Conservation (phyloP, 1,139 yeast genomes). For the Candida tetrigidarum region DNA sequence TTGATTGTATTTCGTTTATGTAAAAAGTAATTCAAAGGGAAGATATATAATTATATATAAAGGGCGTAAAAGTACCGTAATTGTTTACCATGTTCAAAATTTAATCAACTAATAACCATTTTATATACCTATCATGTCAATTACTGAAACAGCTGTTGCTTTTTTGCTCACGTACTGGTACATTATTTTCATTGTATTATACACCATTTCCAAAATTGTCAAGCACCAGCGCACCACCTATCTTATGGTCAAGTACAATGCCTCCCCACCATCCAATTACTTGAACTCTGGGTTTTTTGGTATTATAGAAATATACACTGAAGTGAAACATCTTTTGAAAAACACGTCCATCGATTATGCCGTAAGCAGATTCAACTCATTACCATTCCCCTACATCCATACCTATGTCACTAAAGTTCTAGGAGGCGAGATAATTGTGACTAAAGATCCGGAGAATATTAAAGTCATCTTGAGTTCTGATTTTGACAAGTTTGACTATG, state of each 20-base stretch:
- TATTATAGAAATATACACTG: neutral
- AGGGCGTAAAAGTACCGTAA: neutral
- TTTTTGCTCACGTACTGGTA: neutral
- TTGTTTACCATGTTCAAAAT: neutral
- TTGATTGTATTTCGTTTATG: no score
- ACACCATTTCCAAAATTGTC: neutral
- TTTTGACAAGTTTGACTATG: constrained; percentile 53
- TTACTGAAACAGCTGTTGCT: neutral
- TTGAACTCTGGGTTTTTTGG: constrained; percentile 16
- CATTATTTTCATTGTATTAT: neutral
- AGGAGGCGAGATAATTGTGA: constrained; percentile 21
- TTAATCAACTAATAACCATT: no score
- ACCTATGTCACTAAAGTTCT: constrained; percentile 15
- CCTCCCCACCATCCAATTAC: constrained; percentile 5
- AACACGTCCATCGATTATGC: constrained; percentile 3
- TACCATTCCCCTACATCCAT: neutral
- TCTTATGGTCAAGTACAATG: constrained; percentile 1
- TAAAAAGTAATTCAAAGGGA: no score
- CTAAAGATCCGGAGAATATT: constrained; percentile 35
- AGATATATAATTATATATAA: no score
- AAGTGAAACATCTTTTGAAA: neutral
- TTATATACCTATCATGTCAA: neutral
- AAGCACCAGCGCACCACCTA: neutral
- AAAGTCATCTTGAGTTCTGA: constrained; percentile 42
- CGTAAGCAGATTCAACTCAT: neutral